phyloP scores from a whole-genome alignment of 495 filamentous ascomycete species.

The Hyaloscypha bicolor region DNA sequence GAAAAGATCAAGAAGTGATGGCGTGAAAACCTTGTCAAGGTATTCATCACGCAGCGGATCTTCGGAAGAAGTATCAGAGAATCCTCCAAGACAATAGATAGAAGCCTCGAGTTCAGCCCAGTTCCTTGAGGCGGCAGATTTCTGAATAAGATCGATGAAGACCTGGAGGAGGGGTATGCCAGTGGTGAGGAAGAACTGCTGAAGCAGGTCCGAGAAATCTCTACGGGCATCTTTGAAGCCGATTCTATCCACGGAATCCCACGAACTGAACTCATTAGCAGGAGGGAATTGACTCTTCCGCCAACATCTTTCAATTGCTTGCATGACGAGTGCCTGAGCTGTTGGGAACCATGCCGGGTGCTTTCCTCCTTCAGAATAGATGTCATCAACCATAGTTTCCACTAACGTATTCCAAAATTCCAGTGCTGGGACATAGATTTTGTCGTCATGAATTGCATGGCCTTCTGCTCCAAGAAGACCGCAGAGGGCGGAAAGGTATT shows the following conservation, averaged over 20 bases:
- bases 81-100: conserved; percentile 73
- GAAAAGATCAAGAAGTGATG: conserved; percentile 63
- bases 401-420: conserved; percentile 84
- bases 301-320: conserved; percentile 62
- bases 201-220: conserved; percentile 80
- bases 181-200: conserved; percentile 71
- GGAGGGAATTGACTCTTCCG: conserved; percentile 64
- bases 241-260: conserved; percentile 70
- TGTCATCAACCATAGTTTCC: conserved; percentile 53
- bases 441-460: conserved; percentile 75
- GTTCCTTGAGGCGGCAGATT: conserved; percentile 56
- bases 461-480: conserved; percentile 71
- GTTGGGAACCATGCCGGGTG: conserved; percentile 38
- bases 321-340: conserved; percentile 45
- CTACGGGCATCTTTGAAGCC: conserved; percentile 78
- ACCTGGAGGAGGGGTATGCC: conserved; percentile 68
- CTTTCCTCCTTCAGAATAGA: conserved; percentile 38
- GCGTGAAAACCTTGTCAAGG: conserved; percentile 68
- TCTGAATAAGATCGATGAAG: conserved; percentile 65
- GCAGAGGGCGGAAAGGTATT: conserved; percentile 53
- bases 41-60: conserved; percentile 66
- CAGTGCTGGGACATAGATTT: conserved; percentile 71
- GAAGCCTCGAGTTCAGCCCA: conserved; percentile 84
- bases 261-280: conserved; percentile 51
- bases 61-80: conserved; percentile 75